A percentile compares a stretch with the other conserved stretches of the same genome.
These are phyloP conservation scores for Kwoniella europaea DNA, from an alignment of 768 basidiomycete genomes.

Conservation along the genomic window DNA sequence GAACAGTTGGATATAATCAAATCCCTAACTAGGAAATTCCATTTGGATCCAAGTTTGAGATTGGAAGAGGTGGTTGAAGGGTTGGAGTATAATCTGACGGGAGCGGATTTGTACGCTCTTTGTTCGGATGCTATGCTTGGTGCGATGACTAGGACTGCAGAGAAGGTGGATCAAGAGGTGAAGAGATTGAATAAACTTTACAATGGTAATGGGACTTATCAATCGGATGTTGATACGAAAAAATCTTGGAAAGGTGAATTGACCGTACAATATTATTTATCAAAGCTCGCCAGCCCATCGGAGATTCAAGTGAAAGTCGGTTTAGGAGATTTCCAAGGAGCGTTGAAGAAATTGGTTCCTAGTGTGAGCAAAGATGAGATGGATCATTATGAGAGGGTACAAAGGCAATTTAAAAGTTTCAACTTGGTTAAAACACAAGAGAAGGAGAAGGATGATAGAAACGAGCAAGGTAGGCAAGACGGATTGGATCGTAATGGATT, in stretches of 20 bases:
- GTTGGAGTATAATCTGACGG: constrained; percentile 93
- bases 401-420: constrained; percentile 65
- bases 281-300: constrained; percentile 72
- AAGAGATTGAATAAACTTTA: constrained; percentile 59
- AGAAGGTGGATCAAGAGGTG: constrained; percentile 75
- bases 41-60: constrained; percentile 70
- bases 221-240: background rate
- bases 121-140: constrained; percentile 96
- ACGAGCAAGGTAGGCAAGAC: background rate
- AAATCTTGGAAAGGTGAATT: constrained; percentile 14
- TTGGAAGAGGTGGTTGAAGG: constrained; percentile 69
- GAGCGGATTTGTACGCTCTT: constrained; percentile 96
- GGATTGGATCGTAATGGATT: background rate
- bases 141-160: constrained; percentile 88
- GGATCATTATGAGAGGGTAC: constrained; percentile 77
- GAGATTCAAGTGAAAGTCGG: constrained; percentile 80
- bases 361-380: constrained; percentile 78
- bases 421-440: constrained; percentile 18
- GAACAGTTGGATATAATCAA: constrained; percentile 84
- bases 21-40: constrained; percentile 90
- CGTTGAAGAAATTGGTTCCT: constrained; percentile 65
- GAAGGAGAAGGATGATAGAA: constrained; percentile 58
- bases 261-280: constrained; percentile 87
- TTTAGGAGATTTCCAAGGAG: constrained; percentile 74
- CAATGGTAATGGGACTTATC: background rate